Base-by-base conservation (phyloP, 2,329 filamentous ascomycete genomes). In the Chaetomiaceae sp. region DNA sequence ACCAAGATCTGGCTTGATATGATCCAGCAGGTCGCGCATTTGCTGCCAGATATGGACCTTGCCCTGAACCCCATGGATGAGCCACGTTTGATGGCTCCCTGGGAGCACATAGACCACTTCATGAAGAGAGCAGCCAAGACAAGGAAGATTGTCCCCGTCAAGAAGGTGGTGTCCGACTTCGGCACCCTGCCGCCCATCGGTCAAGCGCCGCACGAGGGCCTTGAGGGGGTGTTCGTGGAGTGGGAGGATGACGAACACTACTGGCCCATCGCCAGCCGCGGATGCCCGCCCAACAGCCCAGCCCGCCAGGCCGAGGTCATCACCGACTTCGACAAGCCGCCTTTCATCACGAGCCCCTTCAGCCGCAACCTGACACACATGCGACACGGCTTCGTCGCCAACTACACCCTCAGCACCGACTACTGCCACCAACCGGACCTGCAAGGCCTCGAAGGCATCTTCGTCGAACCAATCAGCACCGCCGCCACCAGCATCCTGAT, bases 21-120 rank as follows among this genome's bases (percentile, higher is more conserved):
- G 65, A 67, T 78, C 56, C 65, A 70, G 47, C 70, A 70, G 0
- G 68, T 81, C n/a, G 70, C 75, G 51, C 64, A 74, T 30, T 49
- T 76, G 44, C 65, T 85, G 14, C 81, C 81, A 2, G 81, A 86
- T 56, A 80, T 86, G 75, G 81, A 84, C 50, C 71, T 85, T 48
- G 73, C 81, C 0, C 69, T 84, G 49, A 86, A 85, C 52, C 70
- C 75, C 24, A 79, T 84, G 73, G 82, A 86, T 55, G 81, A 85
- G 58, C 81, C 81, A 32, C 70, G 81, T 19, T 58, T 86, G 8
- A 72, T 84, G 11, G 76, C 78, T 2, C 74, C 80, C 3, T 83
- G 75, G 72, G 80, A 85, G 57, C 72, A 79, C 6, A 74, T 85
- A 41, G 65, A 76, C 19, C 61, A 61, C 1, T 72, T 75, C 46